phyloP scores from a whole-genome alignment of 164 flowering plant species.

The Hamamelis virginiana region DNA sequence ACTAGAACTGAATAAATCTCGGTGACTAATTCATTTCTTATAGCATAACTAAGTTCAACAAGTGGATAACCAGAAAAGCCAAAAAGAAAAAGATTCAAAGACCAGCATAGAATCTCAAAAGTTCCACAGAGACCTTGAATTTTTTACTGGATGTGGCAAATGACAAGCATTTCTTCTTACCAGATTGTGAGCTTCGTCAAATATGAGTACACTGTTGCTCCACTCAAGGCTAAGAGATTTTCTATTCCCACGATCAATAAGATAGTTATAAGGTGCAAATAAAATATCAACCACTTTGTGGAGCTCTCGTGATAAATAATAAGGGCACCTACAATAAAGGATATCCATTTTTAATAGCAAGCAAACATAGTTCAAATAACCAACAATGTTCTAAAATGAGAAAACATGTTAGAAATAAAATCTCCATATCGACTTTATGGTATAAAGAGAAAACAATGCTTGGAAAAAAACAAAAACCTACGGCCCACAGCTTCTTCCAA shows the following conservation, averaged over 20 bases:
- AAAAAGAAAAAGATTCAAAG: not conserved
- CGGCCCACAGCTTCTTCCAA: constrained; percentile 82
- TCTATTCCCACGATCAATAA: constrained; percentile 70
- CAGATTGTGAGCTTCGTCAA: constrained; percentile 99
- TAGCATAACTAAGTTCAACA: not conserved
- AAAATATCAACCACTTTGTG: constrained; percentile 84
- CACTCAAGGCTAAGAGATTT: constrained; percentile 61
- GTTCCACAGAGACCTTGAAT: not conserved
- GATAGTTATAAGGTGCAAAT: constrained; percentile 97
- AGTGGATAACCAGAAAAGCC: not conserved
- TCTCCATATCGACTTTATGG: not conserved
- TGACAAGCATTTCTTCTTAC: constrained; percentile 34
- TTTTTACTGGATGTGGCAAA: not conserved
- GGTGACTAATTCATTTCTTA: not conserved
- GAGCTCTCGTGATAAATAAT: constrained; percentile 83
- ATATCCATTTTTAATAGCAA: not conserved
- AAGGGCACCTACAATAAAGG: constrained; percentile 73
- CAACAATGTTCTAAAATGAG: not conserved
- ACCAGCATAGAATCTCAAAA: constrained; percentile 1
- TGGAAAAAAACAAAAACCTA: constrained; percentile 40
- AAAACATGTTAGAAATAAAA: not conserved
- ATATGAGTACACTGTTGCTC: constrained; percentile 74
- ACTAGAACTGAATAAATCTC: not conserved
- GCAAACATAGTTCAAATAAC: not conserved
- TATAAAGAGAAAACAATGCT: not conserved